Evolutionary conservation across 2,329 filamentous ascomycete genomes (phyloP).

Genomic region (Colletotrichum noveboracense): DNA sequence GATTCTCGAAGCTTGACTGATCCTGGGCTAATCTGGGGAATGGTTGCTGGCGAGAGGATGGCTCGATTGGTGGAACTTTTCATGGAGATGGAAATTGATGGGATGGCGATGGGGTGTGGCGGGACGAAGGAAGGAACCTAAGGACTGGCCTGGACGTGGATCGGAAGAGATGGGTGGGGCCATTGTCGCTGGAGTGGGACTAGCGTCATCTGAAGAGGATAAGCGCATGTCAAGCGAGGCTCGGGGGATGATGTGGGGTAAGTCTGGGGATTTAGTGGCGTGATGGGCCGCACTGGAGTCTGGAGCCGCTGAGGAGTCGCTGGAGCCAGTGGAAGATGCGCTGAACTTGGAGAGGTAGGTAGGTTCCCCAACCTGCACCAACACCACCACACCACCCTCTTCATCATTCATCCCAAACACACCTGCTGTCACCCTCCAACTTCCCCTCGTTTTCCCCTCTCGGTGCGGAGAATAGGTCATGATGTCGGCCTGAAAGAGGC

Average conservation of each 20-base stretch:
- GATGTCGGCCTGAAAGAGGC: background rate
- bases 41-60: background rate
- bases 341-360: background rate
- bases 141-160: background rate
- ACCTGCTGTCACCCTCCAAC: background rate
- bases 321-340: background rate
- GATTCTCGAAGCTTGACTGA: background rate
- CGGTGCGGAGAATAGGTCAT: background rate
- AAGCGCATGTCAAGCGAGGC: background rate
- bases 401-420: background rate
- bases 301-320: background rate
- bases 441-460: background rate
- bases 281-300: conserved; percentile 13
- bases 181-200: background rate
- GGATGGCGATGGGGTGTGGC: background rate
- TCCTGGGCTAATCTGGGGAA: background rate
- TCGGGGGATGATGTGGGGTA: conserved; percentile 3
- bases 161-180: background rate
- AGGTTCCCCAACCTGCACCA: background rate
- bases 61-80: conserved; percentile 21
- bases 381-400: background rate
- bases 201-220: background rate
- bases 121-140: background rate
- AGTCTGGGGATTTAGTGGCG: conserved; percentile 23
- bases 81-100: background rate